Base-by-base conservation (phyloP, 768 basidiomycete species). In the Fomitopsis serialis region DNA sequence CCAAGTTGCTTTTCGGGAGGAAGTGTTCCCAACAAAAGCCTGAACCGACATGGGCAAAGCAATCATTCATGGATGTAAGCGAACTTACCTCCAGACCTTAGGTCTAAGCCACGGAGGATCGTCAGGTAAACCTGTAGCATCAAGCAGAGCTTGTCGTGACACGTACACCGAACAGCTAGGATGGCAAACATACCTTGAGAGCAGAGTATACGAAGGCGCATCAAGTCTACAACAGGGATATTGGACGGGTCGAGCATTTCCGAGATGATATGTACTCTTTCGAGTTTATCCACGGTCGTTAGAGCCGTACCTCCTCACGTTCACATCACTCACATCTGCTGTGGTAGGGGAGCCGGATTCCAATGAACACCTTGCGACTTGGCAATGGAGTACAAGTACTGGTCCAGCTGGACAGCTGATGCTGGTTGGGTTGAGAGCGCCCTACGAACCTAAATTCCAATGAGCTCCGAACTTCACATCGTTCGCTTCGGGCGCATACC, bases 91-190 rank as follows among this genome's bases (percentile, higher is more conserved):
- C 89, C 89, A 91, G 60, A 87, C 74, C 42, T 85, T 76, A 25
- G 88, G 85, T 40, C 89, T 78, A 57, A 90, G 72, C 86, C 87
- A 90, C 4, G 76, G 69, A 42, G 89, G 89, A 60, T 85, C 76
- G 58, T 87, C 80, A 46, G 88, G 85, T 44, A 90, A 78, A 54
- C 88, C 88, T 90, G 55, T 27, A 32, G 29, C 11, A 32, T 11
- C 6, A 32, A 11, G 29, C 11, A 11, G 6, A 32, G 29, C 29
- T 11, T 32, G 6, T 32, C 11, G 29, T 32, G 29, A 52, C 40
- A 35, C 43, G 48, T 53, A 32, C 35, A 25, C 19, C 27, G 11
- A 48, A 58, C 27, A 42, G 43, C 25, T 25, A 55, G 54, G 48
- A 34, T 42, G n/a, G 11, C 29, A 36, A n/a, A 62, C 75, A 42